phyloP scores from a whole-genome alignment of 495 filamentous ascomycete species.

The Talaromyces trachyspermus region DNA sequence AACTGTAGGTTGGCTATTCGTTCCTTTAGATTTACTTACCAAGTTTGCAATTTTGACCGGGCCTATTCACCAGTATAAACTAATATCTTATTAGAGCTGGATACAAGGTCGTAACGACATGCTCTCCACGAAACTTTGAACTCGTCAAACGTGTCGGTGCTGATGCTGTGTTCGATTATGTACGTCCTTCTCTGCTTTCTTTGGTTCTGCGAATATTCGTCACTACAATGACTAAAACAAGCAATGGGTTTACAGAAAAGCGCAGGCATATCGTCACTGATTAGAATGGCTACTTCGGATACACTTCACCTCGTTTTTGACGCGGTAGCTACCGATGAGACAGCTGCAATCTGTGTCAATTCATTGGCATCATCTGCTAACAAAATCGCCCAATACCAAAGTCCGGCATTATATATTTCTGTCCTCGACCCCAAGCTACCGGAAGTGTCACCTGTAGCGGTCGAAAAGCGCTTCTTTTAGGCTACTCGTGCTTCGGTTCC shows the following conservation, averaged over 20 bases:
- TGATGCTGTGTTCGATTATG: slow-evolving; percentile 27
- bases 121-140: slow-evolving; percentile 23
- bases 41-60: too few species aligned
- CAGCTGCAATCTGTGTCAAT: neutral
- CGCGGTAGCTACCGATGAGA: neutral
- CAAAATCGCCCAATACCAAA: neutral
- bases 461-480: neutral
- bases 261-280: neutral
- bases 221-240: too few species aligned
- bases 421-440: neutral
- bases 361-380: neutral
- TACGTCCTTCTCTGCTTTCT: too few species aligned
- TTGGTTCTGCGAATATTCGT: too few species aligned
- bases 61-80: too few species aligned
- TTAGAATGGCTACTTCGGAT: neutral
- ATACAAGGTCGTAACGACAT: slow-evolving; percentile 26
- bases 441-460: neutral
- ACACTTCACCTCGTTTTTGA: neutral
- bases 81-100: too few species aligned
- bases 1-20: too few species aligned
- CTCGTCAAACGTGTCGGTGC: slow-evolving; percentile 30
- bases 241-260: too few species aligned
- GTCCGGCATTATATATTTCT: neutral
- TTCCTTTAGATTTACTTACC: too few species aligned
- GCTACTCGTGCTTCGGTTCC: neutral